Percentiles rank a stretch among this genome's conserved stretches.
phyloP scores from a whole-genome alignment of 331 rosid genomes.

The Acacia concinna region DNA sequence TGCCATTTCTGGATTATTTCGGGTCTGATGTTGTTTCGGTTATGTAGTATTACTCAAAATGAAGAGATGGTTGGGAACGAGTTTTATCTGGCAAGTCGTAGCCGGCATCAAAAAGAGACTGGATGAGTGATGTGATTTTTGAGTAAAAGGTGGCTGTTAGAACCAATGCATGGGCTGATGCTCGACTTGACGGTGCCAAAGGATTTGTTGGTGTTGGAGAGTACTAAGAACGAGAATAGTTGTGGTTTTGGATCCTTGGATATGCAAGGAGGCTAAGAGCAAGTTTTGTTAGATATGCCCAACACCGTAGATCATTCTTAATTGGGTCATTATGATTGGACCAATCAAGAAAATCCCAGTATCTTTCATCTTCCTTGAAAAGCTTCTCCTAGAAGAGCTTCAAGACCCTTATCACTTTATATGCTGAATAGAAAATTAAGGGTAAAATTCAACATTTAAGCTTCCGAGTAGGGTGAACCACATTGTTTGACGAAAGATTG shows the following conservation, averaged over 20 bases:
- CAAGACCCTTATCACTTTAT: slow-evolving; percentile 41
- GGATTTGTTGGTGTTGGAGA: no score
- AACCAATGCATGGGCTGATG: no score
- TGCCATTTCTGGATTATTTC: slow-evolving; percentile 52
- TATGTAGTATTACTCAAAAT: neutral
- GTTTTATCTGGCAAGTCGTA: slow-evolving; percentile 9
- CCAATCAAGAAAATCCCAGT: no score
- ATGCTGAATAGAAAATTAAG: slow-evolving; percentile 67
- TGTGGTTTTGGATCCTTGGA: no score
- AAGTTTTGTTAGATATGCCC: no score
- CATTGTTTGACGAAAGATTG: slow-evolving; percentile 78
- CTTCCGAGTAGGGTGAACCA: slow-evolving; percentile 85
- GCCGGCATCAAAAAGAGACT: slow-evolving; percentile 27
- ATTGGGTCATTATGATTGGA: no score
- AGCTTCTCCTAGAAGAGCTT: slow-evolving; percentile 42
- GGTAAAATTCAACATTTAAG: slow-evolving; percentile 95
- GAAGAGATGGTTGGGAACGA: neutral
- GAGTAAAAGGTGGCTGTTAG: no score
- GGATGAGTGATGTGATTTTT: neutral
- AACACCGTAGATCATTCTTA: no score
- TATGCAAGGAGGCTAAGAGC: no score
- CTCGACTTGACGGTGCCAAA: no score
- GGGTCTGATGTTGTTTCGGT: slow-evolving; percentile 52
- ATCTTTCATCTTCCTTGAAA: neutral
- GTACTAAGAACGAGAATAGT: no score